These are phyloP conservation scores for Holtermannia corniformis DNA, from an alignment of 768 basidiomycete genomes.

Conservation along the genomic window DNA sequence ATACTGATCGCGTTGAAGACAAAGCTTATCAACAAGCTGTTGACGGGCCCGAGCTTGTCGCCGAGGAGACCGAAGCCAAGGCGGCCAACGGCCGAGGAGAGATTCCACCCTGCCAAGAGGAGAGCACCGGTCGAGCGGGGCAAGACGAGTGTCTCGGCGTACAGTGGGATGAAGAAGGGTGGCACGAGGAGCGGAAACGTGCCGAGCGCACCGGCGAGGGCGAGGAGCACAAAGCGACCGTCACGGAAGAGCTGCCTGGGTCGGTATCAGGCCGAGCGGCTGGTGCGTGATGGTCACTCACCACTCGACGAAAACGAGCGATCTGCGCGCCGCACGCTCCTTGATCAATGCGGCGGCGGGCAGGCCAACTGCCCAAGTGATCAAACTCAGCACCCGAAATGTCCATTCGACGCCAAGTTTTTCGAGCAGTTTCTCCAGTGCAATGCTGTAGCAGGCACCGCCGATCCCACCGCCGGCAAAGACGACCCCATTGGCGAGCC, in stretches of 20 bases:
- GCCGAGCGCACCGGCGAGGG: conserved; percentile 11
- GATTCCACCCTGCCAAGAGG: conserved; percentile 29
- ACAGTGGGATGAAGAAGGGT: conserved; percentile 35
- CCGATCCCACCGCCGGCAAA: conserved; percentile 26
- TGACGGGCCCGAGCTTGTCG: conserved; percentile 44
- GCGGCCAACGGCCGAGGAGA: conserved; percentile 31
- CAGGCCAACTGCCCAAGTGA: conserved; percentile 7
- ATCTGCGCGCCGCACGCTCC: conserved; percentile 3
- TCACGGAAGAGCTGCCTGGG: conserved; percentile 20
- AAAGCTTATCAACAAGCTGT: conserved; percentile 43
- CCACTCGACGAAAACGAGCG: conserved; percentile 19
- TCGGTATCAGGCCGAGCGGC: neutral
- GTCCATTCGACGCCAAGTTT: conserved; percentile 18
- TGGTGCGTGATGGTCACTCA: conserved; percentile 1
- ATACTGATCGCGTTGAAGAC: conserved; percentile 41
- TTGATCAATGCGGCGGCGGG: conserved; percentile 16
- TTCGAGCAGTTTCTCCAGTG: conserved; percentile 10
- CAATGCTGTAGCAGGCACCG: conserved; percentile 16
- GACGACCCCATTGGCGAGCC: conserved; percentile 27
- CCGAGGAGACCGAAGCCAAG: conserved; percentile 43
- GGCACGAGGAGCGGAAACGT: conserved; percentile 30
- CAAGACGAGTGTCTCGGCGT: conserved; percentile 18
- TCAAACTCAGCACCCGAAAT: conserved; percentile 20
- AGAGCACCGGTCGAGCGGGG: conserved; percentile 8
- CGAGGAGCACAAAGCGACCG: conserved; percentile 11